These are phyloP conservation scores for Domatiomyces globalis DNA, from an alignment of 2,329 filamentous ascomycete genomes.

Conservation along the genomic window DNA sequence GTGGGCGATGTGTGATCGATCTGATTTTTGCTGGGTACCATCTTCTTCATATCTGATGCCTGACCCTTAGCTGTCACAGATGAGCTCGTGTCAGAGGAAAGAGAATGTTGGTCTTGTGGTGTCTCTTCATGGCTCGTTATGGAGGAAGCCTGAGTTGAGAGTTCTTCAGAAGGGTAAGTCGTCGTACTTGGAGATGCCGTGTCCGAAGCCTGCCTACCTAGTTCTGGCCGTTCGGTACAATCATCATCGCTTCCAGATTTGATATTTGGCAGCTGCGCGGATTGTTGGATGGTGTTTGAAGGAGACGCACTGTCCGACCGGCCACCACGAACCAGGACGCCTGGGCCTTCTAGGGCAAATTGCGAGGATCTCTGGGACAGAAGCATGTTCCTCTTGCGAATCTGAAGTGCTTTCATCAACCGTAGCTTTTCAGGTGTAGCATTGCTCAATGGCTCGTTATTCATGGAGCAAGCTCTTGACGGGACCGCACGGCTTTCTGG, in stretches of 20 bases:
- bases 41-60: not conserved
- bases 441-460: slow-evolving; percentile 23
- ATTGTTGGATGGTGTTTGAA: not conserved
- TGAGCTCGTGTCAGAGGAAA: slow-evolving; percentile 16
- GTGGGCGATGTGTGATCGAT: not conserved
- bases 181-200: slow-evolving; percentile 19
- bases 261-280: not conserved
- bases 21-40: not conserved
- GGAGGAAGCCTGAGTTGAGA: slow-evolving; percentile 24
- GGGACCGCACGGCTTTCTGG: slow-evolving; percentile 9
- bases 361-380: slow-evolving; percentile 17
- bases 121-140: slow-evolving; percentile 19
- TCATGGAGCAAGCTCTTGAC: slow-evolving; percentile 10
- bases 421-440: slow-evolving; percentile 78
- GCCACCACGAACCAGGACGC: no score
- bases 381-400: slow-evolving; percentile 65
- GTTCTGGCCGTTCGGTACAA: not conserved
- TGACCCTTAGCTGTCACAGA: slow-evolving; percentile 11
- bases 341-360: not conserved
- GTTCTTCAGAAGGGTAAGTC: slow-evolving; percentile 17
- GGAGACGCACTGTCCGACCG: not conserved
- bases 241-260: not conserved
- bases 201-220: slow-evolving; percentile 20
- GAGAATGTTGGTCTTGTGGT: slow-evolving; percentile 8
- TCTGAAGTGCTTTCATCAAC: slow-evolving; percentile 83